Evolutionary conservation across 306 rosid genomes (phyloP), one percentile per base, ranked within the genome.

Genomic region (Gynostemma pentaphyllum): DNA sequence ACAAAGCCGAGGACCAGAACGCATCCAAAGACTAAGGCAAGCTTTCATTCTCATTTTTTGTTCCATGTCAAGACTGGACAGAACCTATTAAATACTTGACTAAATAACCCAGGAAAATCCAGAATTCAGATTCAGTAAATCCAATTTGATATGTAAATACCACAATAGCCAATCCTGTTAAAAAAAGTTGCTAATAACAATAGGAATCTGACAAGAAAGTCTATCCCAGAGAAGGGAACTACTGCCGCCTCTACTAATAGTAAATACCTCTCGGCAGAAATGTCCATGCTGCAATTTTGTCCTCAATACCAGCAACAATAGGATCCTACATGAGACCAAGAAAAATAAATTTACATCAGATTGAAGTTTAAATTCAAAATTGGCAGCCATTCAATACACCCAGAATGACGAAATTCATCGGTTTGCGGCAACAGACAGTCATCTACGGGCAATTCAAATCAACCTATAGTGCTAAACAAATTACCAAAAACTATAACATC

Each of bases 231-330:
- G 39, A 9, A 9, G 39, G 39, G 39, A 0, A 7, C 19, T 41
- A 21, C 64, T n/a, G n/a, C n/a, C n/a, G n/a, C n/a, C n/a, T 22
- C 54, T 6, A 41, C 4, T 77, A 70, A 28, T n/a, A 48, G 57
- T 52, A 47, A n/a, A n/a, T 76, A 94, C 97, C 99, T 86, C 86
- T 94, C 16, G 99, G 99, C 76, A 94, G 97, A 77, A 94, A 94
- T 67, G 99, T 84, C 99, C 91, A 94, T 0, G 99, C 59, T 51
- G 99, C 74, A 76, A 94, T 79, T 89, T 83, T 94, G 72, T 86
- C 97, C 85, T 92, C 99, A 59, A 94, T 86, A 56, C 94, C 95
- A 78, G 94, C 52, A 76, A 94, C 32, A 75, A 88, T 84, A 51
- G 94, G 89, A 78, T 94, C 99, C 99, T 94, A 62, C 40, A 82